Conservation (phyloP, 2,329 filamentous ascomycete genomes). For the Didymella lethalis region DNA sequence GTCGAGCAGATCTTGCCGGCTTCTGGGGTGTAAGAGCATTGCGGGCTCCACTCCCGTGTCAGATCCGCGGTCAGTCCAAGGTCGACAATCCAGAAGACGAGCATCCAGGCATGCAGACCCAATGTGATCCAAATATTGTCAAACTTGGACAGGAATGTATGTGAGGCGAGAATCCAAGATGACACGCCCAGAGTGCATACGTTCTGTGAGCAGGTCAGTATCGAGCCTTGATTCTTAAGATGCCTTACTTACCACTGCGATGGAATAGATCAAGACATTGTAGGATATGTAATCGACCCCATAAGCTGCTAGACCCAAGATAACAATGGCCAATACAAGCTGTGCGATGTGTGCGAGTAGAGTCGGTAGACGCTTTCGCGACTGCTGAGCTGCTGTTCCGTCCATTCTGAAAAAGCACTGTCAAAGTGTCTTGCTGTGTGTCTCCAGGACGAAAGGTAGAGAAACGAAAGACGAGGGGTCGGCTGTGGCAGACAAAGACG, state of each 20-base stretch:
- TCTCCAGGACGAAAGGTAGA: constrained; percentile 6
- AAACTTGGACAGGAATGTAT: constrained; percentile 27
- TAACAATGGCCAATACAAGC: constrained; percentile 54
- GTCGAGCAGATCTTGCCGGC: constrained; percentile 24
- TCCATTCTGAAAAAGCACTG: constrained; percentile 16
- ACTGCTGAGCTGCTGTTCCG: constrained; percentile 9
- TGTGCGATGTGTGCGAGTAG: constrained; percentile 34
- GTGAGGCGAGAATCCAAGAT: constrained; percentile 23
- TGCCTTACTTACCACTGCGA: constrained; percentile 26
- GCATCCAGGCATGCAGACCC: constrained; percentile 60
- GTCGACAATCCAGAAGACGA: constrained; percentile 61
- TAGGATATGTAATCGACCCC: constrained; percentile 52
- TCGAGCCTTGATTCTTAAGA: background rate
- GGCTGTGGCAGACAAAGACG: constrained; percentile 12
- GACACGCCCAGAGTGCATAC: constrained; percentile 56
- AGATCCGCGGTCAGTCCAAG: constrained; percentile 39
- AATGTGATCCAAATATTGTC: constrained; percentile 66
- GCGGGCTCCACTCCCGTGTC: constrained; percentile 30
- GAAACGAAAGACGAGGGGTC: constrained; percentile 2
- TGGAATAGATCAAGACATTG: constrained; percentile 48
- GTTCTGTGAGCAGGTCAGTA: constrained; percentile 41
- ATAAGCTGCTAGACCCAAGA: constrained; percentile 60
- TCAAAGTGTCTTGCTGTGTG: constrained; percentile 12
- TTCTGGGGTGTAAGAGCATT: constrained; percentile 21
- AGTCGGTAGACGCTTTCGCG: constrained; percentile 21